phyloP scores from a whole-genome alignment of 2,329 filamentous ascomycete species.

The Coniochaeta prunicola region DNA sequence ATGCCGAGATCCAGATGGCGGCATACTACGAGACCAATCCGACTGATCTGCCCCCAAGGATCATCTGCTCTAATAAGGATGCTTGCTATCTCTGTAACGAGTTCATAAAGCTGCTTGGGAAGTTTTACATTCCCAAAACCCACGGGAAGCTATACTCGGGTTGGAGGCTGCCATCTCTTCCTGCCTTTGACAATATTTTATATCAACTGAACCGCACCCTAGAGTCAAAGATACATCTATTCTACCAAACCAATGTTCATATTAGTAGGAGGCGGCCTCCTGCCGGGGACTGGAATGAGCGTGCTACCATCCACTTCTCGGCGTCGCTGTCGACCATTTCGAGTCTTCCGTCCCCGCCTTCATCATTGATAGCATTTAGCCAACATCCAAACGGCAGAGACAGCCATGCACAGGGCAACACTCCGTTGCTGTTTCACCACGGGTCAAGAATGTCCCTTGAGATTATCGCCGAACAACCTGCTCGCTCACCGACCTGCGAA shows the following conservation, averaged over 20 bases:
- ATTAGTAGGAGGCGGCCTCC: not conserved
- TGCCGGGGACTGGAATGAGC: not conserved
- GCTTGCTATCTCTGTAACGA: slow-evolving; percentile 44
- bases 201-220: not conserved
- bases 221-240: not conserved
- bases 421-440: not conserved
- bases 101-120: slow-evolving; percentile 33
- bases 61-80: slow-evolving; percentile 41
- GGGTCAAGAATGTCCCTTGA: not conserved
- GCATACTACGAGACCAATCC: slow-evolving; percentile 29
- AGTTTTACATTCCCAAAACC: slow-evolving; percentile 29
- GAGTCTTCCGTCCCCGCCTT: not conserved
- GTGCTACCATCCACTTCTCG: not conserved
- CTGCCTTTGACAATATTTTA: not conserved
- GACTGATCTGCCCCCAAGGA: slow-evolving; percentile 23
- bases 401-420: not conserved
- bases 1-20: slow-evolving; percentile 43
- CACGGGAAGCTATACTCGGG: slow-evolving; percentile 36
- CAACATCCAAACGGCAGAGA: not conserved
- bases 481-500: not conserved
- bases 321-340: not conserved
- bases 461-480: not conserved
- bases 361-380: not conserved
- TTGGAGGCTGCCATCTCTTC: slow-evolving; percentile 32
- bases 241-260: not conserved